A percentile compares a stretch with the other conserved stretches of the same genome.
These are phyloP conservation scores for Psidium guajava DNA, from an alignment of 345 rosid genomes.

Conservation along the genomic window DNA sequence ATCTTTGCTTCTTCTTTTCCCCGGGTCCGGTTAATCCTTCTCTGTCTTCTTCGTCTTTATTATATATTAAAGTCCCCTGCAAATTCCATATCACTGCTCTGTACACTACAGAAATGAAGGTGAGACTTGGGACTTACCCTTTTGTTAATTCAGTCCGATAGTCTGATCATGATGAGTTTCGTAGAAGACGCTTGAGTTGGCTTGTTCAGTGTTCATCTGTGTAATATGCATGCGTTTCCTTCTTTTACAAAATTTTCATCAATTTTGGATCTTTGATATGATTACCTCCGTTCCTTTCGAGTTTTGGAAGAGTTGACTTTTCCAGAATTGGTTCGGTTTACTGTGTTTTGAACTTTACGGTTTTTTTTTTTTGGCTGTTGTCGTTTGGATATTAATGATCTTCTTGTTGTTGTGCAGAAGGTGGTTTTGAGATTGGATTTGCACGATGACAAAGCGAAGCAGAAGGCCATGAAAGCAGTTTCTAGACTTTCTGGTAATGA, in stretches of 20 bases:
- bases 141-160: neutral
- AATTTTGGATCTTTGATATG: neutral
- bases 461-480: conserved; percentile 42
- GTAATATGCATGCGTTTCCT: no score
- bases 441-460: conserved; percentile 36
- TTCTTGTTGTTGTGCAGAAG: conserved; percentile 32
- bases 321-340: neutral
- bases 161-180: neutral
- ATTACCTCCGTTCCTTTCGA: neutral
- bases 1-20: neutral
- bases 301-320: neutral
- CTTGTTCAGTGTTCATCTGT: no score
- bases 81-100: neutral
- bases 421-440: conserved; percentile 42
- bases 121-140: neutral
- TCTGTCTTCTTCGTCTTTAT: neutral
- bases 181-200: neutral
- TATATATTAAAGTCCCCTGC: neutral
- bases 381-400: neutral
- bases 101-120: neutral
- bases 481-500: conserved; percentile 32
- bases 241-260: no score
- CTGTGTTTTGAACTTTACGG: neutral
- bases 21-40: neutral
- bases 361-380: neutral